phyloP scores from a whole-genome alignment of 495 filamentous ascomycete species.

The Penicillium diatomitis region DNA sequence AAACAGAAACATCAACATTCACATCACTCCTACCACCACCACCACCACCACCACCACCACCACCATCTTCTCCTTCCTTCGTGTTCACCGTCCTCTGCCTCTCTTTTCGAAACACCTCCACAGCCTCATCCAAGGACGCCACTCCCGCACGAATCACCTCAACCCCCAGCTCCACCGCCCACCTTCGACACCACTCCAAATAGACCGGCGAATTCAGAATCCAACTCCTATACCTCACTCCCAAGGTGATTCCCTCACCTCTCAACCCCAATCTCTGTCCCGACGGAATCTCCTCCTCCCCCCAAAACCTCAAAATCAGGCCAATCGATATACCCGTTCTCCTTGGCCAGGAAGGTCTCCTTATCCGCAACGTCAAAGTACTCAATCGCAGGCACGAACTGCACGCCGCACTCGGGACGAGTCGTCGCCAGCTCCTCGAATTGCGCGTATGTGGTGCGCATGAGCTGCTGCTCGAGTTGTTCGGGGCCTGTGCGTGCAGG shows the following conservation, averaged over 20 bases:
- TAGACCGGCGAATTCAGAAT: slow-evolving; percentile 12
- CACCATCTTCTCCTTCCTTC: background rate
- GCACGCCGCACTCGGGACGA: slow-evolving; percentile 5
- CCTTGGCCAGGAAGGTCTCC: slow-evolving; percentile 2
- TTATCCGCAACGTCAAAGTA: slow-evolving; percentile 8
- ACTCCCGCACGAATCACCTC: slow-evolving; percentile 4
- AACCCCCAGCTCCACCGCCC: slow-evolving; percentile 2
- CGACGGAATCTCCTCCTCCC: background rate
- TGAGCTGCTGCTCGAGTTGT: slow-evolving; percentile 1
- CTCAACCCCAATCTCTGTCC: background rate
- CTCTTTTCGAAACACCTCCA: background rate
- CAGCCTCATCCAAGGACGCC: slow-evolving; percentile 1
- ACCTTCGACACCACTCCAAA: slow-evolving; percentile 5
- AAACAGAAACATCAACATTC: background rate
- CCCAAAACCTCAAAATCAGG: slow-evolving; percentile 5
- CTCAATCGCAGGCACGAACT: slow-evolving; percentile 6
- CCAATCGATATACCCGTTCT: slow-evolving; percentile 10
- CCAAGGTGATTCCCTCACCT: slow-evolving; percentile 1
- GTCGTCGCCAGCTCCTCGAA: slow-evolving; percentile 1
- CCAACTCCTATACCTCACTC: slow-evolving; percentile 9
- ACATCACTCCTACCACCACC: too few species aligned
- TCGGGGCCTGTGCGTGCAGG: slow-evolving; percentile 13
- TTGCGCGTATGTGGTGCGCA: slow-evolving; percentile 9
- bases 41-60: too few species aligned
- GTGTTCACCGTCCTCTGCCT: background rate